A percentile compares a stretch with the other conserved stretches of the same genome.
Conservation (phyloP, 345 rosid species). For the Crucihimalaya himalaica region DNA sequence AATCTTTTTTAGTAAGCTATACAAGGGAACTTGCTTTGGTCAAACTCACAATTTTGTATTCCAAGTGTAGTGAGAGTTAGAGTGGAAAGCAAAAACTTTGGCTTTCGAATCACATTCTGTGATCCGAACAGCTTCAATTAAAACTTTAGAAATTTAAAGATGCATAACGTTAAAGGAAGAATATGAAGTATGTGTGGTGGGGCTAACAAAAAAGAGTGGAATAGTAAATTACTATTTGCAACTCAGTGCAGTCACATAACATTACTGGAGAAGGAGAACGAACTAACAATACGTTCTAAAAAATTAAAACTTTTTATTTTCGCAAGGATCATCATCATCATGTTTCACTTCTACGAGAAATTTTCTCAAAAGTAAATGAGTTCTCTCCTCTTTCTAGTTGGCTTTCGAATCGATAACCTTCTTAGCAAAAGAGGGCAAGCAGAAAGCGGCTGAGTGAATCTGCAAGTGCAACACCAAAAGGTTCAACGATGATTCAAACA, state of each 20-base stretch:
- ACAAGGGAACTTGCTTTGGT: too few relatives aligned
- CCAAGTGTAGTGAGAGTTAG: too few relatives aligned
- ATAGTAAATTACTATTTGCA: background rate
- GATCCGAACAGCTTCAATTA: background rate
- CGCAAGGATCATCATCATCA: background rate
- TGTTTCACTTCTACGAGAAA: background rate
- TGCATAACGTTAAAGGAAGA: background rate
- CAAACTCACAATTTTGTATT: too few relatives aligned
- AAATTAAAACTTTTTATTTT: background rate
- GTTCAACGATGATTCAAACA: background rate
- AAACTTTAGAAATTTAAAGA: background rate
- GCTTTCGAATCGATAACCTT: conserved; percentile 68
- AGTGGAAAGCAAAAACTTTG: background rate
- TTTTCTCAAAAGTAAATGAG: background rate
- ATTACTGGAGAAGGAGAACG: background rate
- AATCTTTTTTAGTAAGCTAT: too few relatives aligned
- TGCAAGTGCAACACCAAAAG: conserved; percentile 49
- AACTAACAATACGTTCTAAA: background rate
- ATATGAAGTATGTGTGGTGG: background rate
- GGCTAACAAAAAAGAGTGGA: background rate
- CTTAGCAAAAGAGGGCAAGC: conserved; percentile 92
- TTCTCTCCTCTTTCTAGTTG: conserved; percentile 32
- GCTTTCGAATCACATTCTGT: background rate
- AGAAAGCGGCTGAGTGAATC: conserved; percentile 95
- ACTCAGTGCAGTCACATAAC: background rate